Evolutionary conservation across 495 filamentous ascomycete species (phyloP).

Genomic region (Penicillium lividum): DNA sequence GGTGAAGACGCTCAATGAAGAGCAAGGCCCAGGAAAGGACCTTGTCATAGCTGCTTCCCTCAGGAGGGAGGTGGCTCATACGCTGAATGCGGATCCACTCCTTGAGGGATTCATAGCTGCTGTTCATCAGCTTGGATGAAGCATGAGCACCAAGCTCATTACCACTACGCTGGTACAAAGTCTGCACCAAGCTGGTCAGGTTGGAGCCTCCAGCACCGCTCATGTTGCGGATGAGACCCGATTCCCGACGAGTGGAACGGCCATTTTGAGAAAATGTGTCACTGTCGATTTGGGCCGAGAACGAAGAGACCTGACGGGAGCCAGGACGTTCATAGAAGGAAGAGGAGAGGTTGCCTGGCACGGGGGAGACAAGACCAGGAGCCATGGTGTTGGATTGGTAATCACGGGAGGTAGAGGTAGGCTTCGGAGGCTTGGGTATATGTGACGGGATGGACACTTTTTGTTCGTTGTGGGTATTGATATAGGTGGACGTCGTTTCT

Average conservation of each 20-base stretch:
- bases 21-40: conserved; percentile 38
- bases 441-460: conserved; percentile 13
- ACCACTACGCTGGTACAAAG: conserved; percentile 28
- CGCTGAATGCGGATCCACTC: conserved; percentile 35
- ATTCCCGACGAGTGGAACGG: conserved; percentile 22
- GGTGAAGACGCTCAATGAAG: conserved; percentile 32
- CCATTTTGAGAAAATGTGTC: conserved; percentile 29
- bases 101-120: conserved; percentile 28
- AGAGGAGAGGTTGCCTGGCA: conserved; percentile 25
- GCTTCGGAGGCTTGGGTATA: conserved; percentile 5
- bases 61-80: conserved; percentile 39
- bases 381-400: conserved; percentile 21
- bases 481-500: conserved; percentile 5
- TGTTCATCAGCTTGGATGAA: conserved; percentile 22
- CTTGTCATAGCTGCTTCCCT: conserved; percentile 43
- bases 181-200: conserved; percentile 28
- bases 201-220: conserved; percentile 22
- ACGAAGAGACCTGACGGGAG: conserved; percentile 22
- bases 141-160: conserved; percentile 24
- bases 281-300: conserved; percentile 25
- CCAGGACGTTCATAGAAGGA: conserved; percentile 21
- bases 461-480: neutral
- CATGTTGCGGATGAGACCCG: conserved; percentile 22
- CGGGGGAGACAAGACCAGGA: conserved; percentile 24
- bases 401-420: neutral